Base-by-base conservation (phyloP, 305 asterid species). In the Solanum aculeatissimum region DNA sequence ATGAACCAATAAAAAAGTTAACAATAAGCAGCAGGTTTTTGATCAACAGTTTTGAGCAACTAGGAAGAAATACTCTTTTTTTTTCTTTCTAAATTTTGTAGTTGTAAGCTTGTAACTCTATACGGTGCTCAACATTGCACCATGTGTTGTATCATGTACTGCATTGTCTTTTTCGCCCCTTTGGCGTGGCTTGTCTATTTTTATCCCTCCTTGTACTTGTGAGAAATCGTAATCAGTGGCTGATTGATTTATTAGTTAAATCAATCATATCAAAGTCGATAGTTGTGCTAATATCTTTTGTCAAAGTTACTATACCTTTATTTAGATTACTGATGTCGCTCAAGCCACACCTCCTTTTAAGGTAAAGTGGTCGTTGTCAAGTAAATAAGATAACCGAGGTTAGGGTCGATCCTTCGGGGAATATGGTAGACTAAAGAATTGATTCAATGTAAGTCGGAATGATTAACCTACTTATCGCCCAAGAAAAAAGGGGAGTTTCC, bases 1-100 rank as follows among this genome's bases (percentile, higher is more conserved):
- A 86, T 91, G 90, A 86, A 87, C 72, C 86, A 83, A 87, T 86
- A 70, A 65, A 85, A 25, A 27, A 45, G 78, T 74, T 80, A 80
- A 84, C 74, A 81, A 54, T 63, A 66, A 82, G 23, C 58, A 80
- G 80, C 87, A 81, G 63, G 66, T 6, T 53, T 78, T 78, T 19
- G 78, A 1, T 40, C 25, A 70, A 38, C 19, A 70, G 9, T 70
- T 70, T 70, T 78, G 27, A 19, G 45, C 49, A 18, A 32, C 49
- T 78, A 78, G 66, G 49, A 18, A 29, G 60, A 74, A 74, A 47
- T 19, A 53, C 53, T 6, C 47, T 9, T 18, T 4, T 38, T 7
- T 38, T 25, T 47, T 60, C 13, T 42, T 65, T 80, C 80, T 53
- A 78, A 78, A 53, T 18, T 32, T 57, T 86, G 71, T 58, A 58